Evolutionary conservation across 495 filamentous ascomycete species (phyloP).

Genomic region (Xylaria scruposa): DNA sequence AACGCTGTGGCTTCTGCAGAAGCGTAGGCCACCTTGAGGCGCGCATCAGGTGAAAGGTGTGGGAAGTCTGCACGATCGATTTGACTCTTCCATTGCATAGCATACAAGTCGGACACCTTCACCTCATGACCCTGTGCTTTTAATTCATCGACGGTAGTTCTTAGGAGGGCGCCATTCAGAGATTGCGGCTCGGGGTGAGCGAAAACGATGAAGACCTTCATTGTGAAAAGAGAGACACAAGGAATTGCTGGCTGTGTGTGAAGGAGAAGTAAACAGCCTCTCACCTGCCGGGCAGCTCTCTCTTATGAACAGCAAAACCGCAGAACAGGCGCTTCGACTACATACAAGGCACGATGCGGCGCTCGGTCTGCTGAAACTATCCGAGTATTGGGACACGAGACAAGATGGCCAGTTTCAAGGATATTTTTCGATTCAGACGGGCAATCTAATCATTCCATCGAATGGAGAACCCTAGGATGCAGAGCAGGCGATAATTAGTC

Average conservation of each 20-base stretch:
- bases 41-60: slow-evolving; percentile 2
- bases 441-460: background rate
- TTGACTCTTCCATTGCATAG: slow-evolving; percentile 17
- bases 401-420: background rate
- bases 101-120: background rate
- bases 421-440: background rate
- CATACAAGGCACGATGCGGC: background rate
- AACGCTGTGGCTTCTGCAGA: background rate
- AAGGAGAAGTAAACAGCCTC: background rate
- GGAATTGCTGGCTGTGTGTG: background rate
- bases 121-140: slow-evolving; percentile 10
- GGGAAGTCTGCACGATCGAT: slow-evolving; percentile 16
- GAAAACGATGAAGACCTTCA: slow-evolving; percentile 11
- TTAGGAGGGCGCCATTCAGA: slow-evolving; percentile 8
- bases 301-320: background rate
- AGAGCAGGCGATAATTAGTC: background rate
- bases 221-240: background rate
- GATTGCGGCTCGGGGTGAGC: slow-evolving; percentile 11
- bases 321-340: background rate
- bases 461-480: background rate
- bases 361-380: background rate
- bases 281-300: background rate
- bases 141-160: background rate
- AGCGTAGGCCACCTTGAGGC: background rate
- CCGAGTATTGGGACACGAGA: background rate